phyloP scores from a whole-genome alignment of 2,329 filamentous ascomycete genomes.

The Bimuria novae-zelandiae region DNA sequence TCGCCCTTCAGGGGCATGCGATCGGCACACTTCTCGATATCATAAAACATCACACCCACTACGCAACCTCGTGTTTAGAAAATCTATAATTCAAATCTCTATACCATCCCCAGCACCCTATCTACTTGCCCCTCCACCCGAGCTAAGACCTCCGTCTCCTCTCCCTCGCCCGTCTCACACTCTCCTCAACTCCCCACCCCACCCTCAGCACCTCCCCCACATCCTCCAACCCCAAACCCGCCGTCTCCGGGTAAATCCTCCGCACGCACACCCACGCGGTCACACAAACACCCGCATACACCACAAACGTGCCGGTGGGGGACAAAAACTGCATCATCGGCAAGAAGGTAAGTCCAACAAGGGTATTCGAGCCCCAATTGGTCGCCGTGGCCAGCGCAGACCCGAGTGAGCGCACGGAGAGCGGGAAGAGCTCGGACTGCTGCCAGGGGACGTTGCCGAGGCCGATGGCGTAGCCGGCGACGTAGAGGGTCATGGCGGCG shows the following conservation, averaged over 20 bases:
- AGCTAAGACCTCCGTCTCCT: constrained; percentile 12
- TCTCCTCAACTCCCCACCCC: constrained; percentile 67
- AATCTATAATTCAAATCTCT: background rate
- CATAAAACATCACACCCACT: no score
- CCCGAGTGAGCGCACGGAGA: constrained; percentile 73
- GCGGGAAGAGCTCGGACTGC: constrained; percentile 86
- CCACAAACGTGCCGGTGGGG: constrained; percentile 75
- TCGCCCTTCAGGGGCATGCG: no score
- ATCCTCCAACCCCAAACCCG: constrained; percentile 79
- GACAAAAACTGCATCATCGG: constrained; percentile 80
- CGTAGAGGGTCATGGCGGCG: constrained; percentile 77
- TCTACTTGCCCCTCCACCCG: no score
- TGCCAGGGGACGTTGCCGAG: constrained; percentile 96
- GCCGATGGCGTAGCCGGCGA: constrained; percentile 82
- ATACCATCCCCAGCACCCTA: background rate
- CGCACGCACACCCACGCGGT: constrained; percentile 71
- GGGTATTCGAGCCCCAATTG: constrained; percentile 86
- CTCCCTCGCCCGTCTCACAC: constrained; percentile 27
- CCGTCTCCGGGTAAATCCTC: constrained; percentile 84
- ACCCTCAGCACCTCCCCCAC: constrained; percentile 71
- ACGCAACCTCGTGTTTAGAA: no score
- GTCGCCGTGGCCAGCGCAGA: constrained; percentile 77
- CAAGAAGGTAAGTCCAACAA: constrained; percentile 84
- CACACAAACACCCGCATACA: constrained; percentile 76
- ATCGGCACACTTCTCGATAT: no score